Evolutionary conservation across 1,139 yeast genomes (phyloP), one percentile per base, ranked within the genome.

Genomic region (Kodamaea derodonti): DNA sequence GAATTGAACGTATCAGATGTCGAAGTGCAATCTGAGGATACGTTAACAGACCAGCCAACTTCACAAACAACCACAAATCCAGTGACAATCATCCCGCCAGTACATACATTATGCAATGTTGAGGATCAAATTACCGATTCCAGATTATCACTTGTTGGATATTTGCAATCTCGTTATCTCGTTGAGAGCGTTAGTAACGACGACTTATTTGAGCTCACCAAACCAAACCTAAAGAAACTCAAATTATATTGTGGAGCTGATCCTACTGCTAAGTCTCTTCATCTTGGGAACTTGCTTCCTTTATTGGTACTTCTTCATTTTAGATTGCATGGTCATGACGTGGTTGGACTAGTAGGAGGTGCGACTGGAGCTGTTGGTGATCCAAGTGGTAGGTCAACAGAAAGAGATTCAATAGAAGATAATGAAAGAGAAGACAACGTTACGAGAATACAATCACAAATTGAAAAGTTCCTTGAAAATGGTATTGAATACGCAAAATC

Each of bases 361-460:
- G 98, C 97, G 8, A 92, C 99, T 0, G 97, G 97, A 3, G 76
- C 78, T 12, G 95, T 92, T 2, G 99, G 99, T 4, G 99, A 92
- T 56, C 99, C 98, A 2, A 86, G 96, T 39, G 98, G 98, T 0
- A 70, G 97, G 47, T 62, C 72, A 1, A 76, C 88, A 0, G 97
- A 87, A 51, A 70, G 99, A 39, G 56, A 63, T 3, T 66, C 61
- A 9, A 69, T 90, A 63, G 79, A 67, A 11, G 66, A 65, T 2
- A 54, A 61, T 2, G 72, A 66, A 13, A 65, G 95, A 35, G 48
- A 63, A 25, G 58, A 58, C n/a, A 92, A 92, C 54, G 78, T 85
- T 11, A 46, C 46, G 1, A 60, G 64, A 13, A 86, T 92, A 34
- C 70, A 77, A 28, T 31, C 35, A 0, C 98, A 94, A 53, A 70